Conservation (phyloP, 805 yeast species). For the Starmerella bombi region DNA sequence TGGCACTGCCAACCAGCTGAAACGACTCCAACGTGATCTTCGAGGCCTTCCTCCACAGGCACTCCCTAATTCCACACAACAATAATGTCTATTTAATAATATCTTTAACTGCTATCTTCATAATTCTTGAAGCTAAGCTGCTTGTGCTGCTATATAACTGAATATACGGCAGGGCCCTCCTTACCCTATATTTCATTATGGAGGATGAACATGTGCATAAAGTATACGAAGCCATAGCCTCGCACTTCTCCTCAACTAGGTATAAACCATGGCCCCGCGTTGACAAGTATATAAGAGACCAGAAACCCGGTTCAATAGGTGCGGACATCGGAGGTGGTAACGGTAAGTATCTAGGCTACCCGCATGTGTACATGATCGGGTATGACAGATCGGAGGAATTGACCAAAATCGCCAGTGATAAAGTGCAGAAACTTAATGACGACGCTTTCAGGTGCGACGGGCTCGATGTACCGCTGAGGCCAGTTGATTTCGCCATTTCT, state of each 20-base stretch:
- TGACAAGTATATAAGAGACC: constrained; percentile 44
- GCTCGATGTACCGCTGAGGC: constrained; percentile 33
- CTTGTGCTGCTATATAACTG: not conserved
- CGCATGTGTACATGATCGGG: constrained; percentile 57
- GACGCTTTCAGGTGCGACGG: constrained; percentile 78
- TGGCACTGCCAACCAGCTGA: constrained; percentile 46
- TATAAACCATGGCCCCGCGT: constrained; percentile 98
- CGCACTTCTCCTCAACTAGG: constrained; percentile 85
- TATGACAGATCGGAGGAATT: constrained; percentile 31
- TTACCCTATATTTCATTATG: constrained; percentile 33
- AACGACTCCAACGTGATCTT: constrained; percentile 62
- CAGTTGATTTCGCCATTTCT: constrained; percentile 75
- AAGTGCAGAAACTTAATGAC: constrained; percentile 41
- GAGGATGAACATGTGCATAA: constrained; percentile 69
- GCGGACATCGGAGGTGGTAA: constrained; percentile 96
- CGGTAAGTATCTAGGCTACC: constrained; percentile 79
- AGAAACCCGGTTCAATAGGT: constrained; percentile 51
- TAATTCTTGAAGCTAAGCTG: no score
- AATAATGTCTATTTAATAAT: not conserved
- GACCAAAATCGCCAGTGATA: constrained; percentile 36
- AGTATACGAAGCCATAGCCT: constrained; percentile 86
- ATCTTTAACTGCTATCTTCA: not conserved
- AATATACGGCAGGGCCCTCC: not conserved
- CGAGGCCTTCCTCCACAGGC: constrained; percentile 60
- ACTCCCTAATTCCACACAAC: constrained; percentile 1